Base-by-base conservation (phyloP, 805 yeast species). In the Debaryomyces hansenii region DNA sequence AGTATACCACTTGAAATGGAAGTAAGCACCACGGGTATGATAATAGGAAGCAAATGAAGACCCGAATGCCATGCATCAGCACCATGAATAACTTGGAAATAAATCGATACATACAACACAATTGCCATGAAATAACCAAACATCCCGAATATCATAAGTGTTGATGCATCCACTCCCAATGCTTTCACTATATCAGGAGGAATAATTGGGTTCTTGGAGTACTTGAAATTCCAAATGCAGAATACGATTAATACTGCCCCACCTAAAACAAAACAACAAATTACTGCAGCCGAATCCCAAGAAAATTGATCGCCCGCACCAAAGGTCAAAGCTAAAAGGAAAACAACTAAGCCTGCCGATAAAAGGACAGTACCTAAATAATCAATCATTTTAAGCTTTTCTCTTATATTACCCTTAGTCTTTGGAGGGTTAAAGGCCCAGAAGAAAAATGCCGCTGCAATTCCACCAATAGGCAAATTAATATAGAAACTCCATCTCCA, bases 401-500 rank as follows among this genome's bases (percentile, higher is more conserved):
- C 61, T 20, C 50, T 58, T 37, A 70, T 48, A 10, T 64, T 56
- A n/a, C 73, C 73, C 16, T 57, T 57, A 1, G 78, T 71, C 31
- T 56, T 60, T 5, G 80, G 80, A 10, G 84, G 82, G 24, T 71
- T 66, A 60, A 78, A 75, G 11, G 69, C 63, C 4, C 69, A 50
- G 9, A 69, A 42, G 18, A 79, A 60, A 7, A 70, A 49, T 0
- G 58, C 59, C 16, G 67, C 51, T 0, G 82, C 77, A 1, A 69
- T 47, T 1, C 83, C 88, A 11, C 87, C 87, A 36, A 83, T 62
- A 3, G 88, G 88, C 31, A 85, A 60, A 57, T 85, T 85, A 52
- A 85, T 71, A 60, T 80, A 85, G 59, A 84, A 85, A 55, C 87
- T 80, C 89, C 90, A 84, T 57, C 90, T 71, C 90, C 90, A 85